These are phyloP conservation scores for Rhodotorula graminis DNA, from an alignment of 768 basidiomycete genomes.

Conservation along the genomic window DNA sequence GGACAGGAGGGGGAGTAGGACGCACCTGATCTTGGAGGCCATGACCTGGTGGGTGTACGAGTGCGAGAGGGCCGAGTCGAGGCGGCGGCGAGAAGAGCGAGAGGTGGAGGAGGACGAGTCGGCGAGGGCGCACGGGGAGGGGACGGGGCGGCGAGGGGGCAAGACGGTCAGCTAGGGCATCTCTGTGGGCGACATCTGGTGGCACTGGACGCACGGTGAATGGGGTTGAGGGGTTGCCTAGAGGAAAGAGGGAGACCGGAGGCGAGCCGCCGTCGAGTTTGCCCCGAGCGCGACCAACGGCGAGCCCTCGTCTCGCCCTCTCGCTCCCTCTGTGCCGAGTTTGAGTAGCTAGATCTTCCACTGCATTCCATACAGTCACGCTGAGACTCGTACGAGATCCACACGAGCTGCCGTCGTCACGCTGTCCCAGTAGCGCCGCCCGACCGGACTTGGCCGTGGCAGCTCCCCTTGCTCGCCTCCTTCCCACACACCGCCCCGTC, in stretches of 20 bases:
- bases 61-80: neutral
- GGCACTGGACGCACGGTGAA: neutral
- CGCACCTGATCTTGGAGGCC: conserved; percentile 1
- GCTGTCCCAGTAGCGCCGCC: neutral
- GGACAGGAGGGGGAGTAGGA: neutral
- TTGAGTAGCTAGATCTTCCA: too few species aligned
- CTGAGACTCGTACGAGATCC: too few species aligned
- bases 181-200: neutral
- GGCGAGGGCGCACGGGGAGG: neutral
- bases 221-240: conserved; percentile 4
- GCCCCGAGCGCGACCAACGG: neutral
- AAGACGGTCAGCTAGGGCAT: neutral
- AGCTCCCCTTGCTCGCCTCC: neutral
- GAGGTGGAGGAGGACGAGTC: too few species aligned
- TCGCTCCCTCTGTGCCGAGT: too few species aligned
- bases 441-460: too few species aligned
- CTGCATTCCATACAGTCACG: too few species aligned
- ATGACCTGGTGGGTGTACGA: neutral
- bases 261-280: neutral
- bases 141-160: neutral
- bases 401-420: too few species aligned
- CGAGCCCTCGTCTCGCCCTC: neutral
- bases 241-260: neutral
- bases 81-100: too few species aligned
- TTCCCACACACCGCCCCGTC: neutral